Base-by-base conservation (phyloP, 2,329 filamentous ascomycete genomes). In the Aurifilum marmelostoma region DNA sequence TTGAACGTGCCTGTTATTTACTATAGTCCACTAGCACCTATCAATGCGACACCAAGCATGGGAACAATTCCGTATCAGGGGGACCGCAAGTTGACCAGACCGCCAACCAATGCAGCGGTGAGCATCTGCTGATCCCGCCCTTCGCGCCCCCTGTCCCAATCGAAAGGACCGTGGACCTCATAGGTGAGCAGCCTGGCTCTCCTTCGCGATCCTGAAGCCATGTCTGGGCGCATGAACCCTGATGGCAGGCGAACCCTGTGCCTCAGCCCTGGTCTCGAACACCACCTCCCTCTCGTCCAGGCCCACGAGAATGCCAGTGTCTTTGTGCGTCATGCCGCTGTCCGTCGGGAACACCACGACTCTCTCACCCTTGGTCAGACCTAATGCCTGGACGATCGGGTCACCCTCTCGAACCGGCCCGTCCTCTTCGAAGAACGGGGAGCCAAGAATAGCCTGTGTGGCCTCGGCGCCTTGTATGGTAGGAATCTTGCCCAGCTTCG, bases 261-360 rank as follows among this genome's bases (percentile, higher is more conserved):
- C 78, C 69, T 78, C 77, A 3, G 80, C 80, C 68, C 77, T 75
- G 18, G 83, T 82, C 75, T 88, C 84, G 71, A 91, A 80, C 1
- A 90, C 88, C 9, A 89, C 81, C 80, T 91, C 88, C 60, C 81
- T 78, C 29, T 75, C 75, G 58, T 81, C 81, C 64, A 92, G 74
- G 34, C 81, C 81, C 18, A 89, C 79, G 70, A 92, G 78, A 56
- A 68, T 79, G 0, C 90, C 90, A 1, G 76, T 75, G 74, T 92
- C 90, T 72, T 83, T 85, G 75, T 89, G 82, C n/a, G 76, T 82
- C 65, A 79, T 83, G 7, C 89, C 90, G 59, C 85, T 85, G 75
- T 92, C 90, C 2, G 83, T 85, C 6, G 89, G 90, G 81, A 84
- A 88, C 34, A 91, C 77, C 75, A 83, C 80, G 3, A 93, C 86